Conservation (phyloP, 2,329 filamentous ascomycete genomes). For the Zarea fungicola region DNA sequence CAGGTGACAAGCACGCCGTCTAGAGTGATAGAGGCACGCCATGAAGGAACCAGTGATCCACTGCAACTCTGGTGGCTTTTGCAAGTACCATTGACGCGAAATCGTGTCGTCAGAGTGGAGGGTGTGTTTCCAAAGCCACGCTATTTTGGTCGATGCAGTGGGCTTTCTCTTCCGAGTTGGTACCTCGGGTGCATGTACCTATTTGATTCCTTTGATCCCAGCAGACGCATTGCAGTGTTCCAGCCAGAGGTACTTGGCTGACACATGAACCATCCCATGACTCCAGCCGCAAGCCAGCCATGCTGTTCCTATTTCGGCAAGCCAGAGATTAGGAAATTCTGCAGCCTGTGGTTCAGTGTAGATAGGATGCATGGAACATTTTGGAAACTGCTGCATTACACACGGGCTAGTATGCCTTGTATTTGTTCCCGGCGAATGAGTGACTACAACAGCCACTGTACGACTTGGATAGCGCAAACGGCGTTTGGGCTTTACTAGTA, state of each 20-base stretch:
- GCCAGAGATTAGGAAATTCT: not conserved
- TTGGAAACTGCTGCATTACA: too few relatives aligned
- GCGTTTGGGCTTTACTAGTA: too few relatives aligned
- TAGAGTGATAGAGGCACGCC: not conserved
- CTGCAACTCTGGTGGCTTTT: not conserved
- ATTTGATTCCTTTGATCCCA: not conserved
- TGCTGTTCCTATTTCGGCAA: not conserved
- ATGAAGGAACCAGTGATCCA: not conserved
- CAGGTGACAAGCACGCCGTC: conserved; percentile 5
- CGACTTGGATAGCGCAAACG: too few relatives aligned
- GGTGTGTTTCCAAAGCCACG: conserved; percentile 1
- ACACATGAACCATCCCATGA: conserved; percentile 12
- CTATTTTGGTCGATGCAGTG: conserved; percentile 12
- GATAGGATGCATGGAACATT: too few relatives aligned
- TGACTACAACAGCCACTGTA: too few relatives aligned
- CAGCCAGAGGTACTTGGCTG: too few relatives aligned
- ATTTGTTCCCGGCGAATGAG: too few relatives aligned
- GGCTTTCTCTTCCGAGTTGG: not conserved
- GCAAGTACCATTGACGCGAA: conserved; percentile 5
- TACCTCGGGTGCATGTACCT: not conserved
- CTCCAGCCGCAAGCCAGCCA: conserved; percentile 2
- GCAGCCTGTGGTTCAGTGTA: too few relatives aligned
- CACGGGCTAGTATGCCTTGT: too few relatives aligned
- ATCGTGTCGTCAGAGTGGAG: conserved; percentile 13
- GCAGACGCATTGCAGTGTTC: too few relatives aligned